These are phyloP conservation scores for Sporobolomyces pararoseus DNA, from an alignment of 768 basidiomycete genomes.

Conservation along the genomic window DNA sequence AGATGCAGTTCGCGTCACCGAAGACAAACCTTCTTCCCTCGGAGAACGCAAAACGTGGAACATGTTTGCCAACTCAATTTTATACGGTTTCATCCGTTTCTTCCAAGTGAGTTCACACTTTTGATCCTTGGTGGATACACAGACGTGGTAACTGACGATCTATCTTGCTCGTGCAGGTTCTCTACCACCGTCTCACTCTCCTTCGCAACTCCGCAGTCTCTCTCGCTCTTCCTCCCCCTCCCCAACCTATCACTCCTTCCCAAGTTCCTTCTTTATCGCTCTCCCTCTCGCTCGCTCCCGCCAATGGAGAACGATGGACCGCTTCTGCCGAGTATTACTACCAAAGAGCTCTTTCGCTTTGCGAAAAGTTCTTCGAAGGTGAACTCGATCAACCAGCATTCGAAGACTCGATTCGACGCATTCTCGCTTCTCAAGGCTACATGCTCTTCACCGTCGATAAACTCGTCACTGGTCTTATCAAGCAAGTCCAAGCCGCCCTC, in stretches of 20 bases:
- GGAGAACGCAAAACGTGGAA: constrained; percentile 37
- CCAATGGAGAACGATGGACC: constrained; percentile 22
- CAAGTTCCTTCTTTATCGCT: constrained; percentile 62
- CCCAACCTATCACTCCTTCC: constrained; percentile 29
- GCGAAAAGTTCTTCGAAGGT: constrained; percentile 87
- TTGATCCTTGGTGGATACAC: not conserved
- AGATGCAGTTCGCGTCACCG: constrained; percentile 18
- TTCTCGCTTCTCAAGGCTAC: constrained; percentile 89
- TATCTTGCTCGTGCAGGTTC: constrained; percentile 63
- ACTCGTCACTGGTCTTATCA: constrained; percentile 78
- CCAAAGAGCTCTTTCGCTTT: constrained; percentile 78
- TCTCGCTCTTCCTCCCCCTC: constrained; percentile 31
- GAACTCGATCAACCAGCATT: constrained; percentile 88
- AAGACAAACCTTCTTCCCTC: constrained; percentile 7
- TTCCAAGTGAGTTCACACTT: constrained; percentile 71
- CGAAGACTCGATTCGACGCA: constrained; percentile 92
- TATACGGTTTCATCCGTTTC: constrained; percentile 77
- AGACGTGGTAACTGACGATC: no score
- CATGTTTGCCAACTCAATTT: constrained; percentile 64
- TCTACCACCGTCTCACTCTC: constrained; percentile 78
- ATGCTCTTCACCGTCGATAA: constrained; percentile 91
- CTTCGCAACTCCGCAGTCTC: constrained; percentile 60
- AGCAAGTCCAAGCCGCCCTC: constrained; percentile 82
- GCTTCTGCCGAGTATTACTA: constrained; percentile 66
- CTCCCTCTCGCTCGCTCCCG: constrained; percentile 52